These are phyloP conservation scores for Moricandia moricandioides DNA, from an alignment of 345 rosid species.

Conservation along the genomic window DNA sequence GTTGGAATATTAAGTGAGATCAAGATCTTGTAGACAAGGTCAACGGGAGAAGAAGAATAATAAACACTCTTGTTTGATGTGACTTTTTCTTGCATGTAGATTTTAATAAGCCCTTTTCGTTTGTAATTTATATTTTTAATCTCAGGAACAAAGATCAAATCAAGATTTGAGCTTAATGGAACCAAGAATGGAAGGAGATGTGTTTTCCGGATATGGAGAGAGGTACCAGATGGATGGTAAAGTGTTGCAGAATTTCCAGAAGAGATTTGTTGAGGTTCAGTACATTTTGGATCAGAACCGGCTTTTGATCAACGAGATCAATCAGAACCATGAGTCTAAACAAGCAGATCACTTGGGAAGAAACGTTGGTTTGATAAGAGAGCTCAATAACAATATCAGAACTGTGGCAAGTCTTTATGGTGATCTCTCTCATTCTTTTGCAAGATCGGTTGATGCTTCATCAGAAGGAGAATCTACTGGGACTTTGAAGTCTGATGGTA, in stretches of 20 bases:
- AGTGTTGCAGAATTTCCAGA: constrained; percentile 66
- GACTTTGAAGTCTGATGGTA: constrained; percentile 60
- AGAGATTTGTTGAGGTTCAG: constrained; percentile 79
- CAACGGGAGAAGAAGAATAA: constrained; percentile 9
- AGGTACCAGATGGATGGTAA: constrained; percentile 58
- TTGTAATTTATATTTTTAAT: neutral
- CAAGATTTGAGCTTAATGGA: constrained; percentile 34
- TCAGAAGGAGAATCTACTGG: constrained; percentile 74
- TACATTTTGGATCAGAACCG: constrained; percentile 79
- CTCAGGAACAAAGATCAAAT: constrained; percentile 25
- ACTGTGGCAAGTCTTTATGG: constrained; percentile 82
- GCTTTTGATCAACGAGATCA: constrained; percentile 77
- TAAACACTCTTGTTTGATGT: neutral
- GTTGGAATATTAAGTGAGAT: constrained; percentile 24
- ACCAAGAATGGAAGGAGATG: constrained; percentile 70
- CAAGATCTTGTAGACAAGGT: constrained; percentile 24
- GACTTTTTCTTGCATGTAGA: neutral
- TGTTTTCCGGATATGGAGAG: constrained; percentile 56
- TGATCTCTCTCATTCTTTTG: constrained; percentile 71
- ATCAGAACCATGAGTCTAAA: constrained; percentile 82
- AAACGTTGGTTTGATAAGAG: constrained; percentile 79
- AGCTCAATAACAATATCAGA: constrained; percentile 84
- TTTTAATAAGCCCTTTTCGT: neutral
- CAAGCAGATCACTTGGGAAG: constrained; percentile 67
- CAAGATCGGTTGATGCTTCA: constrained; percentile 62